Conservation (phyloP, 2,329 filamentous ascomycete genomes). For the Huntiella bhutanensis region DNA sequence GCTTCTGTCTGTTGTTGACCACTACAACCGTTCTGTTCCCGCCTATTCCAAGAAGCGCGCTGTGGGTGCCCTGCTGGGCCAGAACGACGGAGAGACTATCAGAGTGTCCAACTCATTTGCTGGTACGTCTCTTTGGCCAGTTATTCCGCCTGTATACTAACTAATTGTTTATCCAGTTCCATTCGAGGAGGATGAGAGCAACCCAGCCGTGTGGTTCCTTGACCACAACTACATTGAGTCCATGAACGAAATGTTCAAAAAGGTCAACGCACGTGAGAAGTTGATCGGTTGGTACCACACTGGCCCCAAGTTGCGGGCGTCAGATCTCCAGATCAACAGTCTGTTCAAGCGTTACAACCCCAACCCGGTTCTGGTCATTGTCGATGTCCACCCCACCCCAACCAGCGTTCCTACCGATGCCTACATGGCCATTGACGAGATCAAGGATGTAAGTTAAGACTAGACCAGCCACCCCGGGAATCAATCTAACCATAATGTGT, state of each 20-base stretch:
- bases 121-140: constrained; percentile 31
- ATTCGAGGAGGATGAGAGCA: constrained; percentile 97
- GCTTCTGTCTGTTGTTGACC: constrained; percentile 92
- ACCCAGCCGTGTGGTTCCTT: constrained; percentile 95
- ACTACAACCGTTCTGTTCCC: constrained; percentile 81
- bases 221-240: constrained; percentile 99
- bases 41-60: constrained; percentile 77
- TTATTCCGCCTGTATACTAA: constrained; percentile 9
- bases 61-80: constrained; percentile 81
- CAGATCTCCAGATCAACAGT: constrained; percentile 97
- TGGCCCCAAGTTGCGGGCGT: constrained; percentile 86
- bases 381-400: constrained; percentile 96
- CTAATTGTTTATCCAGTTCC: constrained; percentile 42
- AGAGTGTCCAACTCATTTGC: constrained; percentile 98
- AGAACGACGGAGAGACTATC: constrained; percentile 92
- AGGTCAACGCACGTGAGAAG: constrained; percentile 97
- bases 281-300: constrained; percentile 99
- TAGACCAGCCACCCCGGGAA: not conserved
- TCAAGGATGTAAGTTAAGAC: constrained; percentile 50
- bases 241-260: constrained; percentile 99
- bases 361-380: constrained; percentile 89
- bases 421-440: constrained; percentile 98
- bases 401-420: constrained; percentile 94
- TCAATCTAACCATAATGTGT: constrained; percentile 7
- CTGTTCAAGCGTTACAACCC: constrained; percentile 98